Evolutionary conservation across 495 filamentous ascomycete species (phyloP).

Genomic region (Lasiosphaeris hirsuta): DNA sequence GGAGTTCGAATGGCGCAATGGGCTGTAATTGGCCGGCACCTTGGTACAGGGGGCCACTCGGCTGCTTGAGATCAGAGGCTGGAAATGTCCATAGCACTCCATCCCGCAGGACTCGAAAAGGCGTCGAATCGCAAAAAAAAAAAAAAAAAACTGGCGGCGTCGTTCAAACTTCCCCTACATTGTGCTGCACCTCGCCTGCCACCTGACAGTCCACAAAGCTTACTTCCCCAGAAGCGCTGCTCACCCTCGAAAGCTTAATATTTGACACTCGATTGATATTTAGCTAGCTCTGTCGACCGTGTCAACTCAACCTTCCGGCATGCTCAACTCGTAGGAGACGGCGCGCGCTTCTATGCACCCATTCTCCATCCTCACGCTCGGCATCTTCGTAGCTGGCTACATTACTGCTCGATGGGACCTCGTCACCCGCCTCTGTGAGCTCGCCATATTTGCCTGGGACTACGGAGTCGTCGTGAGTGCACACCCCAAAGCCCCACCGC

Average conservation of each 20-base stretch:
- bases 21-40: not conserved
- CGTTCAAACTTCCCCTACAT: not conserved
- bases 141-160: not conserved
- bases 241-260: not conserved
- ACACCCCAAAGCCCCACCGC: not conserved
- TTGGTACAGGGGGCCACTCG: conserved; percentile 6
- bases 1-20: too few species aligned
- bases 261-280: not conserved
- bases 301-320: conserved; percentile 18
- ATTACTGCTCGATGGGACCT: conserved; percentile 98
- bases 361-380: conserved; percentile 87
- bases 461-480: conserved; percentile 91
- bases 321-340: conserved; percentile 27
- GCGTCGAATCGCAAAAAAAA: conserved; percentile 1
- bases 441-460: conserved; percentile 95
- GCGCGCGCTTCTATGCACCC: conserved; percentile 77
- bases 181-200: conserved; percentile 2
- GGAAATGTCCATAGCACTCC: not conserved
- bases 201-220: not conserved
- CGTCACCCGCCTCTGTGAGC: conserved; percentile 89
- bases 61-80: too few species aligned
- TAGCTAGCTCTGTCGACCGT: not conserved
- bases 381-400: conserved; percentile 98
- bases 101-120: conserved; percentile 5
- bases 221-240: not conserved